Evolutionary conservation across 176 grass and related monocot genomes (phyloP).

Genomic region (Alopecurus myosuroides): DNA sequence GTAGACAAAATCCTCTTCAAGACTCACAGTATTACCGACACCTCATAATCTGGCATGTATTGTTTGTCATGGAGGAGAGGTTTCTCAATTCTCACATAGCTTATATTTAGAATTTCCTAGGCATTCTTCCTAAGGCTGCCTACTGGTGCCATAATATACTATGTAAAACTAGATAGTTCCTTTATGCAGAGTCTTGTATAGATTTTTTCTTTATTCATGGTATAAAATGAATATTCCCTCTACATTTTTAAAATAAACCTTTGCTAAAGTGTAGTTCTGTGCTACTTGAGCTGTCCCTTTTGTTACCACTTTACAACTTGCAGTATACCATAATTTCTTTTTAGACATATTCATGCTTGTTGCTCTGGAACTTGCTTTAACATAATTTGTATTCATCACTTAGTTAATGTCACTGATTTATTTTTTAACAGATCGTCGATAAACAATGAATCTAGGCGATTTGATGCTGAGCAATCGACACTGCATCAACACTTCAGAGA

Average conservation of each 20-base stretch:
- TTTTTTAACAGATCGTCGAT: conserved; percentile 41
- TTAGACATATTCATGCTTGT: conserved; percentile 11
- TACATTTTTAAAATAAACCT: not conserved
- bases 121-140: not conserved
- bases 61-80: not conserved
- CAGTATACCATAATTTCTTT: not conserved
- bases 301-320: not conserved
- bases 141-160: not conserved
- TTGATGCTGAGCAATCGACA: conserved; percentile 35
- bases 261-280: not conserved
- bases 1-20: not conserved
- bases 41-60: not conserved
- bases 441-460: conserved; percentile 35
- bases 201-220: not conserved
- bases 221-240: not conserved
- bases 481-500: conserved; percentile 46
- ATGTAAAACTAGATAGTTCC: not conserved
- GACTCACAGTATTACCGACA: not conserved
- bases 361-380: not conserved
- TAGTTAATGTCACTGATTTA: not conserved
- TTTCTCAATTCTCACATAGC: not conserved
- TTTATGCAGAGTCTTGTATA: not conserved
- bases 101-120: not conserved
- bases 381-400: not conserved
- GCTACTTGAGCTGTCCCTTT: not conserved